These are phyloP conservation scores for Datura wrightii DNA, from an alignment of 257 asterid species.

Conservation along the genomic window DNA sequence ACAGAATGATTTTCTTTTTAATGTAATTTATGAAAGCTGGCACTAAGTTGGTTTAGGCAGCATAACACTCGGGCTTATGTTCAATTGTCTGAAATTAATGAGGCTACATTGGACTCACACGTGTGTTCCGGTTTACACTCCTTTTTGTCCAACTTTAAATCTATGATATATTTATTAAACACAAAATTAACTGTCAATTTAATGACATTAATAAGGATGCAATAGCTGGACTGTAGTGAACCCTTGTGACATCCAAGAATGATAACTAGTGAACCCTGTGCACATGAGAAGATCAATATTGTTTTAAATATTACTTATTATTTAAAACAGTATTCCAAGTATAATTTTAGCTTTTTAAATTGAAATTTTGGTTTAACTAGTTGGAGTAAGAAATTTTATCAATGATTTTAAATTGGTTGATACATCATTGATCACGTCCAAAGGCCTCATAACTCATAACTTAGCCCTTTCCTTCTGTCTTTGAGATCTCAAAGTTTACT, in stretches of 20 bases:
- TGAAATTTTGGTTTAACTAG: background rate
- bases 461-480: background rate
- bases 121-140: conserved; percentile 28
- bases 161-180: background rate
- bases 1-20: background rate
- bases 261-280: background rate
- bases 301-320: background rate
- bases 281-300: conserved; percentile 18
- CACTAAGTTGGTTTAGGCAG: conserved; percentile 4
- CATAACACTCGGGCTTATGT: background rate
- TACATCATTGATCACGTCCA: background rate
- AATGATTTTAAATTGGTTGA: background rate
- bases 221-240: conserved; percentile 18
- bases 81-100: conserved; percentile 12
- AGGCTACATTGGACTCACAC: conserved; percentile 16
- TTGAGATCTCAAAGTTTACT: background rate
- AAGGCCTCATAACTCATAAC: background rate
- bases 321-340: background rate
- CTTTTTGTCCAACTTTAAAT: conserved; percentile 24
- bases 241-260: conserved; percentile 30
- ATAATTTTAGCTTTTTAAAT: background rate
- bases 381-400: too few relatives aligned
- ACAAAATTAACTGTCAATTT: background rate
- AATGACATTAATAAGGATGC: conserved; percentile 26
- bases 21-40: background rate